A percentile compares a stretch with the other conserved stretches of the same genome.
phyloP scores from a whole-genome alignment of 75 land plant genomes.

The Selaginella moellendorffii region DNA sequence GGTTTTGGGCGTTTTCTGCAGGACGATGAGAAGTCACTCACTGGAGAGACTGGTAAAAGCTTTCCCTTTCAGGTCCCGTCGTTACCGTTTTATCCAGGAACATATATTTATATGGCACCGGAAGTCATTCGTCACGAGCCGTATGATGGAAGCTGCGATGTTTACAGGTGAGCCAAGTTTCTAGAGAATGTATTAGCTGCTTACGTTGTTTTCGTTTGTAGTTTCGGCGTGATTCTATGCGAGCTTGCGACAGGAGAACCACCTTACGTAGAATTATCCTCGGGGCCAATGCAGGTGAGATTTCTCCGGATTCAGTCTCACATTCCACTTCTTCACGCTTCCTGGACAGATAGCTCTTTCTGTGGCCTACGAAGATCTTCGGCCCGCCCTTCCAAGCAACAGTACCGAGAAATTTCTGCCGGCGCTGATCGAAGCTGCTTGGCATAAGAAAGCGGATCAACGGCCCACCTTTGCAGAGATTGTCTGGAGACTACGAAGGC shows the following conservation, averaged over 20 bases:
- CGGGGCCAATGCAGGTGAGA: background rate
- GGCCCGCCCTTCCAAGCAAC: background rate
- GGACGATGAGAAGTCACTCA: constrained; percentile 27
- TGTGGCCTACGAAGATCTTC: background rate
- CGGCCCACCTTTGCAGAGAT: background rate
- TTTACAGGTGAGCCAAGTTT: constrained; percentile 24
- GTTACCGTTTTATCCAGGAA: constrained; percentile 20
- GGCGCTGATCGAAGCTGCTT: background rate
- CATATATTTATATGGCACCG: constrained; percentile 47
- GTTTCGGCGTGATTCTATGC: constrained; percentile 27
- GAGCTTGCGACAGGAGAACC: constrained; percentile 36
- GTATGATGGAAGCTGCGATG: constrained; percentile 43
- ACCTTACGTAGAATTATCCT: constrained; percentile 27
- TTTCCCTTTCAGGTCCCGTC: background rate
- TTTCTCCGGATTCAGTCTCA: background rate
- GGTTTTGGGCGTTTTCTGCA: constrained; percentile 32
- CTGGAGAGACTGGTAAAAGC: constrained; percentile 33
- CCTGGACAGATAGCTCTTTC: background rate
- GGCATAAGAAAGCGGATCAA: background rate
- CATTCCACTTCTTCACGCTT: background rate
- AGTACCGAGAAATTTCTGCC: background rate
- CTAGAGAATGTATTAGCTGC: background rate
- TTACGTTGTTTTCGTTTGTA: background rate
- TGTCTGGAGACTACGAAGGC: background rate
- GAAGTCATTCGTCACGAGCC: constrained; percentile 31